Evolutionary conservation across 148 eudicot genomes (phyloP).

Genomic region (Heliamphora exappendiculata): DNA sequence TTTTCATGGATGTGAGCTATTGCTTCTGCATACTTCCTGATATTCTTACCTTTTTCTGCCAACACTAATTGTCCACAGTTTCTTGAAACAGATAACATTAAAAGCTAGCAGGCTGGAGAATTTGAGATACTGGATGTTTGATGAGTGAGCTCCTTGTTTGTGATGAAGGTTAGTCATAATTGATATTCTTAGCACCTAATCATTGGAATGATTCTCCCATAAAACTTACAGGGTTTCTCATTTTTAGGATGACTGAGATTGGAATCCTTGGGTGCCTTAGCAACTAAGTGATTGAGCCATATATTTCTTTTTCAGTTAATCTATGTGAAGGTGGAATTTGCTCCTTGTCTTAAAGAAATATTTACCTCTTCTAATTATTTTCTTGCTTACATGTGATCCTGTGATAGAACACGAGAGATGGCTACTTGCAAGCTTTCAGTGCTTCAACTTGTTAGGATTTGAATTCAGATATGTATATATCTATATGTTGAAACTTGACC

Average conservation of each 20-base stretch:
- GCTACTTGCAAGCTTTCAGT: neutral
- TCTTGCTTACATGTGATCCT: neutral
- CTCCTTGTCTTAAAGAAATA: neutral
- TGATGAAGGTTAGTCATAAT: slow-evolving; percentile 5
- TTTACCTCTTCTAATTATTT: neutral
- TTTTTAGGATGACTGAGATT: neutral
- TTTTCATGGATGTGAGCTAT: slow-evolving; percentile 5
- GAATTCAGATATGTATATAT: neutral
- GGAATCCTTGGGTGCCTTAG: neutral
- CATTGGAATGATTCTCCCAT: neutral
- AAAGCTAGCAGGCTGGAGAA: neutral
- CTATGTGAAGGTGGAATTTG: neutral
- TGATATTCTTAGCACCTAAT: neutral
- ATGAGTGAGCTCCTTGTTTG: neutral
- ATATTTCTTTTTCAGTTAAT: neutral
- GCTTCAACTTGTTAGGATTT: neutral
- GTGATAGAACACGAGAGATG: neutral
- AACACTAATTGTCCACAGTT: neutral
- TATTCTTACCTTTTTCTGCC: neutral
- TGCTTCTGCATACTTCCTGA: neutral
- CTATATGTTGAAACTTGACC: neutral
- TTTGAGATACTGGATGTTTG: neutral
- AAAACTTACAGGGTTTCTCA: neutral
- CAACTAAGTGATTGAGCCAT: neutral
- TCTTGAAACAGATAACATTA: neutral